These are phyloP conservation scores for Stenogyne calaminthoides DNA, from an alignment of 305 asterid genomes.

Conservation along the genomic window DNA sequence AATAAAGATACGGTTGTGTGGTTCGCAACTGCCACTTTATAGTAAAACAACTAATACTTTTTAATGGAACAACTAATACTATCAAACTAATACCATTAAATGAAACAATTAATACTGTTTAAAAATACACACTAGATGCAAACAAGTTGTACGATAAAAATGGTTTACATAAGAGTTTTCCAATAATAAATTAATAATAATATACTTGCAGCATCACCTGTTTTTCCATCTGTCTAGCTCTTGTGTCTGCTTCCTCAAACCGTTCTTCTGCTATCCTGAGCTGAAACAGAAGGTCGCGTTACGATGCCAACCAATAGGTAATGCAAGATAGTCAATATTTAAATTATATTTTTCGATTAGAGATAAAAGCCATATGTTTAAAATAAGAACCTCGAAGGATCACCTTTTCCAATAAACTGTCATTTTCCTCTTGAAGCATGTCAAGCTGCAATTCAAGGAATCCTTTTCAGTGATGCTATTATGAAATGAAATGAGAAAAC, in stretches of 20 bases:
- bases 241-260: slow-evolving; percentile 88
- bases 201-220: slow-evolving; percentile 54
- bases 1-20: not conserved
- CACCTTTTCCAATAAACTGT: slow-evolving; percentile 84
- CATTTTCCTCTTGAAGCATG: slow-evolving; percentile 98
- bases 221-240: slow-evolving; percentile 86
- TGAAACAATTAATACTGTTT: too few species aligned
- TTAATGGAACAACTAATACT: too few species aligned
- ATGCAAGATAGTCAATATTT: not conserved
- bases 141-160: too few species aligned
- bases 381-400: slow-evolving; percentile 31
- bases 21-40: too few species aligned
- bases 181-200: too few species aligned
- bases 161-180: too few species aligned
- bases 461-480: slow-evolving; percentile 24
- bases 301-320: slow-evolving; percentile 31
- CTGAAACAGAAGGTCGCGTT: slow-evolving; percentile 52
- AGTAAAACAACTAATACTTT: too few species aligned
- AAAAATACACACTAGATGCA: too few species aligned
- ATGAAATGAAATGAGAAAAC: slow-evolving; percentile 21
- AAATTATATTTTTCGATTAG: slow-evolving; percentile 3
- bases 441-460: slow-evolving; percentile 67
- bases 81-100: too few species aligned
- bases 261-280: slow-evolving; percentile 88
- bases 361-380: not conserved